Percentiles rank a stretch among this genome's conserved stretches.
phyloP scores from a whole-genome alignment of 2,329 filamentous ascomycete species.

The Neofusicoccum kwambonambiense region DNA sequence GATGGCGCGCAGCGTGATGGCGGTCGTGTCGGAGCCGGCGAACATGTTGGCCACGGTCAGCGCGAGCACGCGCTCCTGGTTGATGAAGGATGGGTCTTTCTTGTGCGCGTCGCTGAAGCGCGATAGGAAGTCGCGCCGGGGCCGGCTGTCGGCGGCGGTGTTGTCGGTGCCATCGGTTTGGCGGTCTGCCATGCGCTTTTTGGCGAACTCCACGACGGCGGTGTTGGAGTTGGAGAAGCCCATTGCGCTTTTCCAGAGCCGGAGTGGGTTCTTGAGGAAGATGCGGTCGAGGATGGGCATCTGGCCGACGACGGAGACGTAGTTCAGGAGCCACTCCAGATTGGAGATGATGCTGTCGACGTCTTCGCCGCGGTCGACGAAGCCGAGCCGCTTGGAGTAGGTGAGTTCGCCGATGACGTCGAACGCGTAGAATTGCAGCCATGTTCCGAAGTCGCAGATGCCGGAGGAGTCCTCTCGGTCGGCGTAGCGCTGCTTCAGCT shows the following conservation, averaged over 20 bases:
- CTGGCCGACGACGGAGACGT: conserved; percentile 1
- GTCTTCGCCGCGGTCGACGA: conserved; percentile 20
- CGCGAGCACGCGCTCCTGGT: neutral
- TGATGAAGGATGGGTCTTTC: neutral
- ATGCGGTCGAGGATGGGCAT: conserved; percentile 18
- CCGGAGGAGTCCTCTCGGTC: neutral
- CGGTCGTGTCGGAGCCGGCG: conserved; percentile 19
- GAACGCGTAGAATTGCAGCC: conserved; percentile 36
- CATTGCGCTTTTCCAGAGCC: conserved; percentile 28
- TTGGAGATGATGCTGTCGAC: conserved; percentile 12
- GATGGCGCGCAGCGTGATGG: conserved; percentile 34
- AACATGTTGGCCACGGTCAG: conserved; percentile 7
- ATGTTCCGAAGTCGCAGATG: conserved; percentile 35
- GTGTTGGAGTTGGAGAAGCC: conserved; percentile 32
- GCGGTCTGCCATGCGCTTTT: conserved; percentile 21
- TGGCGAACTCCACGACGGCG: conserved; percentile 33
- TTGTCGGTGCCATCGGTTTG: neutral
- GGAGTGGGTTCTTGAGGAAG: conserved; percentile 9
- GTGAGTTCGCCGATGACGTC: conserved; percentile 24
- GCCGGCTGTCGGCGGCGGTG: neutral
- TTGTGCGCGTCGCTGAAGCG: neutral
- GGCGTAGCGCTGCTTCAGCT: conserved; percentile 21
- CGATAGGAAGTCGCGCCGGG: neutral
- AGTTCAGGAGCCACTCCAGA: neutral
- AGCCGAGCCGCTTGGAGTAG: conserved; percentile 20